phyloP scores from a whole-genome alignment of 768 basidiomycete genomes.

The Tulasnella sp. region DNA sequence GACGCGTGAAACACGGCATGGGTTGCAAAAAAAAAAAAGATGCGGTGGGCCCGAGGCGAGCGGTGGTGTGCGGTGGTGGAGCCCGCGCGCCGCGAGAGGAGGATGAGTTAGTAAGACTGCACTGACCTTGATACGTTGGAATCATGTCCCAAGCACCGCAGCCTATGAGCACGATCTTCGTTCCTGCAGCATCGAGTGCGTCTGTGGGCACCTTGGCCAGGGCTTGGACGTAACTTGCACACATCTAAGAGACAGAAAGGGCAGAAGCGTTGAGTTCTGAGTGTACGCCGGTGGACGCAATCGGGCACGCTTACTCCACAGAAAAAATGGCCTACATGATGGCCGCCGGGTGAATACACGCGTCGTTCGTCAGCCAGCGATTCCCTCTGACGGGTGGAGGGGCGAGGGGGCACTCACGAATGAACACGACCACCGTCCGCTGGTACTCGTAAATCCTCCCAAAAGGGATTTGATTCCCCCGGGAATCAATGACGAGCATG shows the following conservation, averaged over 20 bases:
- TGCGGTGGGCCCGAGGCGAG: too few relatives aligned
- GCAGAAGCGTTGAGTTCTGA: background rate
- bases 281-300: background rate
- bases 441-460: constrained; percentile 27
- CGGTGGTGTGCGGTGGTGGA: background rate
- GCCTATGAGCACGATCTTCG: constrained; percentile 26
- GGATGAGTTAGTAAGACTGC: background rate
- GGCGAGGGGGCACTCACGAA: constrained; percentile 9
- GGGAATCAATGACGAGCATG: constrained; percentile 24
- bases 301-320: constrained; percentile 1
- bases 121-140: constrained; percentile 26
- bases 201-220: constrained; percentile 15
- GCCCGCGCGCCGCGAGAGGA: background rate
- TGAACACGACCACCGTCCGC: constrained; percentile 25
- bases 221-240: constrained; percentile 19
- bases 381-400: background rate
- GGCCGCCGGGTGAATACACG: background rate
- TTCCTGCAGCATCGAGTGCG: constrained; percentile 25
- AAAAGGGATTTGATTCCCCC: constrained; percentile 22
- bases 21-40: background rate
- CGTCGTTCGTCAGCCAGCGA: background rate
- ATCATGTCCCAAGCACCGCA: constrained; percentile 28
- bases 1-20: background rate
- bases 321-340: constrained; percentile 17
- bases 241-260: constrained; percentile 5